Evolutionary conservation across 2,329 filamentous ascomycete species (phyloP).

Genomic region (Fusarium sororula): DNA sequence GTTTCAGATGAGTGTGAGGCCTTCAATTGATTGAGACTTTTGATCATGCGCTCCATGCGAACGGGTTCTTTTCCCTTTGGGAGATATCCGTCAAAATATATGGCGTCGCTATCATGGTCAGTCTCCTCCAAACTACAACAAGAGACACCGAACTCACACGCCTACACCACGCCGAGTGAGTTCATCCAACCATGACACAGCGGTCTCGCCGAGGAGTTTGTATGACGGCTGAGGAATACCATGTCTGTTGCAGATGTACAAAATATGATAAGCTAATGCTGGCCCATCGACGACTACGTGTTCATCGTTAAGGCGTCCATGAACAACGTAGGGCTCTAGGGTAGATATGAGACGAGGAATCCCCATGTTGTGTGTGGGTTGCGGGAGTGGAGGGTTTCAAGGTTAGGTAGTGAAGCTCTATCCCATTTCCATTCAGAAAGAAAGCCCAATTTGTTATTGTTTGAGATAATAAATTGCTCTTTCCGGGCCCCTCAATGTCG

Average conservation of each 20-base stretch:
- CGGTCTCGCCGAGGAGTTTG: conserved; percentile 65
- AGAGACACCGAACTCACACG: conserved; percentile 61
- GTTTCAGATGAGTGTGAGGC: conserved; percentile 52
- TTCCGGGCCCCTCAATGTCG: background rate
- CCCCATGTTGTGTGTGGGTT: conserved; percentile 57
- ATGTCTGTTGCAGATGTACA: conserved; percentile 63
- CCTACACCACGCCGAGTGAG: conserved; percentile 64
- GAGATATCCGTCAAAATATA: conserved; percentile 88
- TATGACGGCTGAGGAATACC: conserved; percentile 69
- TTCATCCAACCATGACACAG: conserved; percentile 69
- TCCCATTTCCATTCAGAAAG: background rate
- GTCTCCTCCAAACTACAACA: background rate
- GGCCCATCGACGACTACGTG: conserved; percentile 77
- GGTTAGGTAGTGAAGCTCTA: background rate
- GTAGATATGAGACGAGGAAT: conserved; percentile 65
- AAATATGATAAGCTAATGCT: conserved; percentile 78
- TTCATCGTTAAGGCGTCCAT: conserved; percentile 52
- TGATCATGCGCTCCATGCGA: conserved; percentile 68
- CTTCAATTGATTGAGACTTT: conserved; percentile 64
- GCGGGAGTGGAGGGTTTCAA: background rate
- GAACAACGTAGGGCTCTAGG: conserved; percentile 61
- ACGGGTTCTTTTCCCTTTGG: conserved; percentile 72
- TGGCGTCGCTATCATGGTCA: conserved; percentile 55
- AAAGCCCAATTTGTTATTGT: background rate
- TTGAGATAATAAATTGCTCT: too few species aligned